Evolutionary conservation across 345 rosid species (phyloP).

Genomic region (Passiflora organensis): DNA sequence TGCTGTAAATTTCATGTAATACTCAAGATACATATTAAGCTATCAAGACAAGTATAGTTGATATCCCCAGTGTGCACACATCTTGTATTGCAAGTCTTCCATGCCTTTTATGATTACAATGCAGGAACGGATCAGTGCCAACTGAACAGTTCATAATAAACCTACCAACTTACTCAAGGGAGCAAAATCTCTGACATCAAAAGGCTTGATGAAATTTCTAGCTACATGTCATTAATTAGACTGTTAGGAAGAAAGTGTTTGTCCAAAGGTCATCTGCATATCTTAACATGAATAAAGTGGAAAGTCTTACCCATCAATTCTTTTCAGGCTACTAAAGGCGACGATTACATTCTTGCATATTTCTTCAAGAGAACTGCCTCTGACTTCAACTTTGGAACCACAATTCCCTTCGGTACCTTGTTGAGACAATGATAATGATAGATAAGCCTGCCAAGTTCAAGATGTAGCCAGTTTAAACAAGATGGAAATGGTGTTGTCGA

Average conservation of each 20-base stretch:
- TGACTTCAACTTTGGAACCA: constrained; percentile 19
- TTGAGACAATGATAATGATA: constrained; percentile 27
- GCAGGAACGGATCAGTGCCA: too few species aligned
- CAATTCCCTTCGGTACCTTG: constrained; percentile 11
- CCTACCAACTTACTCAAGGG: not conserved
- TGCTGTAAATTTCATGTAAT: not conserved
- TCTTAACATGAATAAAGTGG: not conserved
- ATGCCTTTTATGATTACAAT: too few species aligned
- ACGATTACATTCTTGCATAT: constrained; percentile 52
- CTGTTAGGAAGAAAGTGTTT: too few species aligned
- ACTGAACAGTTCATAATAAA: too few species aligned
- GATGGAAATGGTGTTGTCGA: not conserved
- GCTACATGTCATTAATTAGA: too few species aligned
- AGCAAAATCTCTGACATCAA: not conserved
- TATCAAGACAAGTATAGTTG: not conserved
- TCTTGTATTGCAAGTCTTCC: not conserved
- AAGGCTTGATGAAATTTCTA: too few species aligned
- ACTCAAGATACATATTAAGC: not conserved
- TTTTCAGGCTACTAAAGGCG: constrained; percentile 47
- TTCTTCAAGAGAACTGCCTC: constrained; percentile 38
- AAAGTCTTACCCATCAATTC: constrained; percentile 44
- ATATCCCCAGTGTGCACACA: not conserved
- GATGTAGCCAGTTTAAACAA: constrained; percentile 5
- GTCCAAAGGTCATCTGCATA: too few species aligned
- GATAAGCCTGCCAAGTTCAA: constrained; percentile 46